These are phyloP conservation scores for Dendrobium officinale DNA, from an alignment of 106 monocot genomes.

Conservation along the genomic window DNA sequence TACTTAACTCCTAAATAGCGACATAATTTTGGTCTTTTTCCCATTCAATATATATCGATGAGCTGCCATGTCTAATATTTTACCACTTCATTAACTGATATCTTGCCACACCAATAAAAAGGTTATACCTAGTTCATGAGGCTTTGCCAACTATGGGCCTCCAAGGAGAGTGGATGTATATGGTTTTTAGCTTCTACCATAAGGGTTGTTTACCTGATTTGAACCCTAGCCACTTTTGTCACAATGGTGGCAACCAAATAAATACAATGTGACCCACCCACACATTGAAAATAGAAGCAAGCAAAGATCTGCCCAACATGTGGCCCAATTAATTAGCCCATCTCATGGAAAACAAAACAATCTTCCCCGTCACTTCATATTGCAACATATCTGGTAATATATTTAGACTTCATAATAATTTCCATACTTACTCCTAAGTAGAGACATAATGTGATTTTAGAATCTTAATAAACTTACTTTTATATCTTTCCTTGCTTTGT, in stretches of 20 bases:
- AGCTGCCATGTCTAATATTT: background rate
- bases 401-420: background rate
- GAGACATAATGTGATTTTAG: background rate
- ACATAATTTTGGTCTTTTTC: background rate
- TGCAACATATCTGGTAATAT: background rate
- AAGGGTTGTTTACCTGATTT: background rate
- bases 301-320: background rate
- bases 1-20: background rate
- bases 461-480: slow-evolving; percentile 40
- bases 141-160: background rate
- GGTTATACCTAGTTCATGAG: background rate
- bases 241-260: background rate
- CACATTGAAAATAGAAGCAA: background rate
- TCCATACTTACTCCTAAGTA: background rate
- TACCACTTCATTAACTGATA: background rate
- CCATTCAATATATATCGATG: background rate
- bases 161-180: background rate
- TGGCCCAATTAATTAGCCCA: slow-evolving; percentile 1
- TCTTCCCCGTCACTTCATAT: background rate
- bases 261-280: too few species aligned
- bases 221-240: background rate
- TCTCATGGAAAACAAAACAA: background rate
- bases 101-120: background rate
- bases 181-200: background rate
- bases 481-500: slow-evolving; percentile 32